A percentile compares a stretch with the other conserved stretches of the same genome.
phyloP scores from a whole-genome alignment of 1,139 yeast genomes.

The Nakaseomyces nivariensis region DNA sequence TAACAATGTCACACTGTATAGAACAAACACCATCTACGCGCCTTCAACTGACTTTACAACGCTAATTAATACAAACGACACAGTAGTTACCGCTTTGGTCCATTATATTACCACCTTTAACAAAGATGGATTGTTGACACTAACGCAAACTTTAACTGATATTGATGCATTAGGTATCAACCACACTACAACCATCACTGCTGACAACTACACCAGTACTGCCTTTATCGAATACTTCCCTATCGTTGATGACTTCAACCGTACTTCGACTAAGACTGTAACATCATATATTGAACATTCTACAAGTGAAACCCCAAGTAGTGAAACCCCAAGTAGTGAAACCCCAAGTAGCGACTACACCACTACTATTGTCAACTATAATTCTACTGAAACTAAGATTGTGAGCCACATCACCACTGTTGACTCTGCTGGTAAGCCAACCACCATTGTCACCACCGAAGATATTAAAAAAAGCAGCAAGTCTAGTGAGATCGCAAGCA shows the following conservation, averaged over 20 bases:
- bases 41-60: neutral
- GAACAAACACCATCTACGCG: neutral
- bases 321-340: neutral
- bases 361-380: neutral
- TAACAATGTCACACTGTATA: neutral
- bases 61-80: neutral
- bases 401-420: neutral
- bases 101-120: neutral
- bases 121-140: neutral
- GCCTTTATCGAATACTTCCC: neutral
- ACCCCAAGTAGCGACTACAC: neutral
- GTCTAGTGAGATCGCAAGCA: neutral
- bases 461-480: neutral
- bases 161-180: neutral
- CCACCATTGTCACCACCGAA: neutral
- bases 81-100: neutral
- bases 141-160: neutral
- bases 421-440: neutral
- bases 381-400: neutral
- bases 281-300: neutral
- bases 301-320: neutral
- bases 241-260: neutral
- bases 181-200: neutral
- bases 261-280: neutral
- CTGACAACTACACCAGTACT: neutral